phyloP scores from a whole-genome alignment of 1,284 basidiomycete species.

The Exobasidium cylindrosporum region DNA sequence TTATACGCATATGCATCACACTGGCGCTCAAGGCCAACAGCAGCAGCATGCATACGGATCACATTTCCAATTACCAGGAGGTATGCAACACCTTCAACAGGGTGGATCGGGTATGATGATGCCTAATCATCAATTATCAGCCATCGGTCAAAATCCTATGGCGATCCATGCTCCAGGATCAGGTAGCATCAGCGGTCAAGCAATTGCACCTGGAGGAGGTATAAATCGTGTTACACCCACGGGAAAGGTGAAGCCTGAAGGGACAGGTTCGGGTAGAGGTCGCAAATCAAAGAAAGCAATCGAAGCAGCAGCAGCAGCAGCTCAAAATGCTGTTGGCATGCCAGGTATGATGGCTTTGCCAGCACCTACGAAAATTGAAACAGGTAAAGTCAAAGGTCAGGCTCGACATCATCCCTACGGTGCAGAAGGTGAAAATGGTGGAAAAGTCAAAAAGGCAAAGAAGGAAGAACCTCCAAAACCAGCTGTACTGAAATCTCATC shows the following conservation, averaged over 20 bases:
- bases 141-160: constrained; percentile 1
- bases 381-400: constrained; percentile 3
- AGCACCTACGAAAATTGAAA: not conserved
- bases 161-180: not conserved
- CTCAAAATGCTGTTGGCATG: constrained; percentile 3
- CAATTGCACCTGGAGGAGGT: not conserved
- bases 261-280: constrained; percentile 5
- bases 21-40: not conserved
- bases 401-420: constrained; percentile 17
- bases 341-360: constrained; percentile 2
- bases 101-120: not conserved
- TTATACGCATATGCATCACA: constrained; percentile 13
- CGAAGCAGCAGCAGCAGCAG: constrained; percentile 2
- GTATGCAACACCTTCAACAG: constrained; percentile 3
- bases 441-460: not conserved
- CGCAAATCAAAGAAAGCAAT: constrained; percentile 4
- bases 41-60: constrained; percentile 7
- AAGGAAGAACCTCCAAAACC: constrained; percentile 44
- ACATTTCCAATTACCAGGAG: constrained; percentile 5
- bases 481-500: constrained; percentile 58
- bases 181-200: not conserved
- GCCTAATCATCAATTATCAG: not conserved
- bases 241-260: not conserved
- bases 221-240: not conserved
- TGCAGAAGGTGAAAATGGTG: not conserved